A percentile compares a stretch with the other conserved stretches of the same genome.
Conservation (phyloP, 2,329 filamentous ascomycete species). For the Tolypocladium tundrense region DNA sequence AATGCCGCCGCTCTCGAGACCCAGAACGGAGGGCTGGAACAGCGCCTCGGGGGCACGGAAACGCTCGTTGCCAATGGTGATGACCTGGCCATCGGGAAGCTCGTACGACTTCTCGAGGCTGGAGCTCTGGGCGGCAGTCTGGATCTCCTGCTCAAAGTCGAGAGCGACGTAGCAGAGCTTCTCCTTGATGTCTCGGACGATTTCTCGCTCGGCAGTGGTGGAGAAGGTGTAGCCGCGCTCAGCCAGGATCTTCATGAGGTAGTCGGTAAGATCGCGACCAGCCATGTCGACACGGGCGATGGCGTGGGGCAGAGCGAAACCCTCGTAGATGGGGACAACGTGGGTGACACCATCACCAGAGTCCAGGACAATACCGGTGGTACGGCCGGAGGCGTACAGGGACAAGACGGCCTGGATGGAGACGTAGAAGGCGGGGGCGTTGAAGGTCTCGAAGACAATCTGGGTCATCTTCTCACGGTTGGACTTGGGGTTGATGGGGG, state of each 20-base stretch:
- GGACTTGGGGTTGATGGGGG: conserved; percentile 99
- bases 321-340: conserved; percentile 99
- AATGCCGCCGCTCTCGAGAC: conserved; percentile 97
- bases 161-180: conserved; percentile 99
- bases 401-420: conserved; percentile 99
- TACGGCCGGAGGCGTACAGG: conserved; percentile 99
- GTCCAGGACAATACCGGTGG: conserved; percentile 99
- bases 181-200: conserved; percentile 99
- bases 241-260: conserved; percentile 99
- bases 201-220: conserved; percentile 99
- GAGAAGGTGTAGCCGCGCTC: conserved; percentile 99
- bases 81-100: conserved; percentile 98
- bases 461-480: conserved; percentile 99
- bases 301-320: conserved; percentile 99
- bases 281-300: conserved; percentile 99
- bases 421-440: conserved; percentile 99
- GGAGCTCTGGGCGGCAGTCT: conserved; percentile 98
- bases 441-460: conserved; percentile 99
- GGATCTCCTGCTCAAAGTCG: conserved; percentile 99
- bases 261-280: conserved; percentile 98
- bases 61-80: conserved; percentile 99
- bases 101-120: conserved; percentile 99
- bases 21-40: conserved; percentile 96
- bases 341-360: conserved; percentile 99
- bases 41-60: conserved; percentile 99